Conservation (phyloP, 352 stramenopile genomes). For the Phytophthora foliorum region DNA sequence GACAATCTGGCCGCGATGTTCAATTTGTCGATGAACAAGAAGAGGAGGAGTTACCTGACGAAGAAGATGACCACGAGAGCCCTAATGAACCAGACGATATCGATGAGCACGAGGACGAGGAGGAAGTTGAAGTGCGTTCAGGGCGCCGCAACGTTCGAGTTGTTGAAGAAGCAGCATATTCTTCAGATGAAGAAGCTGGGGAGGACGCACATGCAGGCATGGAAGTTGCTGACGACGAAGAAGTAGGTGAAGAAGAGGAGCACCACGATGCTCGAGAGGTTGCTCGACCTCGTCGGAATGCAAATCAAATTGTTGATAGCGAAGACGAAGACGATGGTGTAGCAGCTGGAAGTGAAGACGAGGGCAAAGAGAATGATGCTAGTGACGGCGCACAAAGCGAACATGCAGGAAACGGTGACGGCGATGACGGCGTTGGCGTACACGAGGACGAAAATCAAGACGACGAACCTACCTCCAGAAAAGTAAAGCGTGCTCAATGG, state of each 20-base stretch:
- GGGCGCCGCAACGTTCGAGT: conserved; percentile 30
- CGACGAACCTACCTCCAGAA: conserved; percentile 11
- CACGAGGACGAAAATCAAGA: conserved; percentile 37
- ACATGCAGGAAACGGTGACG: conserved; percentile 9
- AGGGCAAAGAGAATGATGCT: conserved; percentile 15
- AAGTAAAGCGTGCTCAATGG: conserved; percentile 39
- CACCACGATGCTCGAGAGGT: conserved; percentile 16
- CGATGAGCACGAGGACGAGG: conserved; percentile 39
- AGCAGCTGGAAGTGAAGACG: conserved; percentile 23
- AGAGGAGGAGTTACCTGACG: conserved; percentile 22
- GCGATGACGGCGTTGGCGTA: conserved; percentile 19
- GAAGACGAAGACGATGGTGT: conserved; percentile 35
- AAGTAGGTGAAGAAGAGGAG: conserved; percentile 22
- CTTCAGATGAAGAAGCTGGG: conserved; percentile 29
- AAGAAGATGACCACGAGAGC: conserved; percentile 22
- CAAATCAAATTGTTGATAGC: conserved; percentile 53
- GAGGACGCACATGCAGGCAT: conserved; percentile 6
- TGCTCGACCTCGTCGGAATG: conserved; percentile 30
- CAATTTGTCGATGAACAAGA: conserved; percentile 38
- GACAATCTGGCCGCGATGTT: conserved; percentile 28
- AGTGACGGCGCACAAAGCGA: conserved; percentile 28
- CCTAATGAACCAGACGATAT: conserved; percentile 2
- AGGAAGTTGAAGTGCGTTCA: conserved; percentile 12
- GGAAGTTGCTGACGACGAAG: conserved; percentile 7
- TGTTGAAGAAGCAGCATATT: conserved; percentile 33